A percentile compares a stretch with the other conserved stretches of the same genome.
These are phyloP conservation scores for Sporothrix curviconia DNA, from an alignment of 2,329 filamentous ascomycete species.

Conservation along the genomic window DNA sequence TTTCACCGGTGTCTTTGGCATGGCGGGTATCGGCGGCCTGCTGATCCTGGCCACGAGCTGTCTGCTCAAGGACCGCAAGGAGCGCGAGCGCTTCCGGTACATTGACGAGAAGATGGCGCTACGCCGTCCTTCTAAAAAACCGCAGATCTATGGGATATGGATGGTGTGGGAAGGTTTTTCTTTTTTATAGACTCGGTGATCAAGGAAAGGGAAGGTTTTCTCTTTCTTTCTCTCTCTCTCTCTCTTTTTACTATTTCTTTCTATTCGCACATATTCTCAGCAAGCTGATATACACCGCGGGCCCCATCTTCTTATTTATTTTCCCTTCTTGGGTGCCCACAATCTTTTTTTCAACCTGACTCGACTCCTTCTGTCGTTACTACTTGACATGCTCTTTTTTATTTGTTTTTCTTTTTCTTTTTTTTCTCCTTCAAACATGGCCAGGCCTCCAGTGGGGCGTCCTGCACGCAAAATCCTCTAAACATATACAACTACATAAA, in stretches of 20 bases:
- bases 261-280: conserved; percentile 2
- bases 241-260: background rate
- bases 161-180: background rate
- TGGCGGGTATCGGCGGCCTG: conserved; percentile 65
- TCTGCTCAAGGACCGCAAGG: conserved; percentile 72
- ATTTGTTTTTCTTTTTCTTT: background rate
- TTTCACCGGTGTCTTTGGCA: conserved; percentile 73
- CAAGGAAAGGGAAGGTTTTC: no score
- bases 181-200: no score
- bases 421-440: background rate
- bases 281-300: conserved; percentile 8
- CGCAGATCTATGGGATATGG: background rate
- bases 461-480: background rate
- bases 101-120: conserved; percentile 71
- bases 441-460: conserved; percentile 1
- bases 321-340: background rate
- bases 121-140: conserved; percentile 40
- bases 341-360: background rate
- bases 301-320: background rate
- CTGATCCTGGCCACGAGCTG: conserved; percentile 67
- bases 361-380: background rate
- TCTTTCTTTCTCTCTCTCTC: background rate
- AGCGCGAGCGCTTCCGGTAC: conserved; percentile 68
- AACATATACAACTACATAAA: background rate
- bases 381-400: background rate